Evolutionary conservation across 1,284 basidiomycete genomes (phyloP).

Genomic region (Microbotryum lychnidis-dioicae): DNA sequence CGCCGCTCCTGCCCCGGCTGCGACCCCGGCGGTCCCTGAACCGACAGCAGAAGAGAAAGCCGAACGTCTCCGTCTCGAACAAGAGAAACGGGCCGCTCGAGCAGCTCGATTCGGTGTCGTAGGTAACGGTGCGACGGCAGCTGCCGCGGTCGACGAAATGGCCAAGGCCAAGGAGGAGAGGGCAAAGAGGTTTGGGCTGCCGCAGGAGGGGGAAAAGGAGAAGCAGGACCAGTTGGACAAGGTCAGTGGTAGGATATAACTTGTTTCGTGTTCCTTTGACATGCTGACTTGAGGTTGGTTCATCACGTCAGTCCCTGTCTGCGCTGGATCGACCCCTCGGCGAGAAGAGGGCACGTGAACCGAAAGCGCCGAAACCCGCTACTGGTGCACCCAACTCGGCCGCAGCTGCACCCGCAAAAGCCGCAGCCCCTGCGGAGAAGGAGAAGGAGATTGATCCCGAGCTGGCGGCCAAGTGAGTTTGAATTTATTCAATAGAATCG

Average conservation of each 20-base stretch:
- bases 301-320: slow-evolving; percentile 13
- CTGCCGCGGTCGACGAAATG: background rate
- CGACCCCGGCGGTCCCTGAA: slow-evolving; percentile 1
- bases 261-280: background rate
- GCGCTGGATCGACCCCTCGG: slow-evolving; percentile 21
- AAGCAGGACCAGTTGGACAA: slow-evolving; percentile 9
- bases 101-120: slow-evolving; percentile 41
- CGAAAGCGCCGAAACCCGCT: background rate
- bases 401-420: too few relatives aligned
- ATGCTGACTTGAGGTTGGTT: background rate
- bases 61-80: slow-evolving; percentile 3
- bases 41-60: slow-evolving; percentile 2
- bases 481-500: too few relatives aligned
- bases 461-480: too few relatives aligned
- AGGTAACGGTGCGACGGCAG: background rate
- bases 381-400: background rate
- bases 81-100: slow-evolving; percentile 40
- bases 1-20: slow-evolving; percentile 1
- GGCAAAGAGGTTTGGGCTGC: slow-evolving; percentile 12
- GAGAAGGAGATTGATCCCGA: too few relatives aligned
- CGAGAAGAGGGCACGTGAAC: slow-evolving; percentile 5
- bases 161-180: slow-evolving; percentile 1
- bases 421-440: too few relatives aligned
- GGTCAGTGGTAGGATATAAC: slow-evolving; percentile 1
- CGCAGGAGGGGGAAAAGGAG: background rate